phyloP scores from a whole-genome alignment of 306 rosid species.

The Castanospermum australe region DNA sequence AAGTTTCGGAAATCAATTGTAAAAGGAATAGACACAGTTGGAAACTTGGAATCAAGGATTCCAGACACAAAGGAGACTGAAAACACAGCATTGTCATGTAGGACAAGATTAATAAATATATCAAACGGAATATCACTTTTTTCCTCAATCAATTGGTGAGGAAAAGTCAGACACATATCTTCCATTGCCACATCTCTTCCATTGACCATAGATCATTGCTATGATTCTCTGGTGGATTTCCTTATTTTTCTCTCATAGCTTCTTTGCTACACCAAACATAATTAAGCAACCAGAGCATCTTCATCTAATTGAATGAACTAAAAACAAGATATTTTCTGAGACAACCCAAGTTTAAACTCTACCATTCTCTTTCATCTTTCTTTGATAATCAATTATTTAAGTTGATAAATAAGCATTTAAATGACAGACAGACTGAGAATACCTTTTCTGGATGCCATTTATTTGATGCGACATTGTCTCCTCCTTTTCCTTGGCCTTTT shows the following conservation, averaged over 20 bases:
- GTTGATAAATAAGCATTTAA: slow-evolving; percentile 5
- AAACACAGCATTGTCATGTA: neutral
- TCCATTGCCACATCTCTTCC: neutral
- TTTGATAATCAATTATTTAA: neutral
- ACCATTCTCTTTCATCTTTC: slow-evolving; percentile 15
- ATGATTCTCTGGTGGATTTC: neutral
- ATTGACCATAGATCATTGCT: neutral
- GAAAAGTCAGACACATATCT: neutral
- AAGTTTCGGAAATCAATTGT: slow-evolving; percentile 5
- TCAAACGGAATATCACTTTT: neutral
- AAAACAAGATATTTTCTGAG: neutral
- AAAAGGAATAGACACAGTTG: neutral
- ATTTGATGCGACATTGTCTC: slow-evolving; percentile 60
- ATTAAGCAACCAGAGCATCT: slow-evolving; percentile 8
- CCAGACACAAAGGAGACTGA: neutral
- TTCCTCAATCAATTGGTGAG: neutral
- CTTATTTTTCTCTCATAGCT: slow-evolving; percentile 8
- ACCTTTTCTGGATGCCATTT: slow-evolving; percentile 67
- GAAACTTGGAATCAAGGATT: neutral
- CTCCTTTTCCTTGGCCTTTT: slow-evolving; percentile 90
- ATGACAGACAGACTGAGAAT: slow-evolving; percentile 20
- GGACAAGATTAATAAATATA: neutral
- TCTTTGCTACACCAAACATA: slow-evolving; percentile 21
- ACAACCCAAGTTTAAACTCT: neutral
- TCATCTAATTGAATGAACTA: neutral